Conservation (phyloP, 805 yeast genomes). For the Lachancea nothofagi region DNA sequence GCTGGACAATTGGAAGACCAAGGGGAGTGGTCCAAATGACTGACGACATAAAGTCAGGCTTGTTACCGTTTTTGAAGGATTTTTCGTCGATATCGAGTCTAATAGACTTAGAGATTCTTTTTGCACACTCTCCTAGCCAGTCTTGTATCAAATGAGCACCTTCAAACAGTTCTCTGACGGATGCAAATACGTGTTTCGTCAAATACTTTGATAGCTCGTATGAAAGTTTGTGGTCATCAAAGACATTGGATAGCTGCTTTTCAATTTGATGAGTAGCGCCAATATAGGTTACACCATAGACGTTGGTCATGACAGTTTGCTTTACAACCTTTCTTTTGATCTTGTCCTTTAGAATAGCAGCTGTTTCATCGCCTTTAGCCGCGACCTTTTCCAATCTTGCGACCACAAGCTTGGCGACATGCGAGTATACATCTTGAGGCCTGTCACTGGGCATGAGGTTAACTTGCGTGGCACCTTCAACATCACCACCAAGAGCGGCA, state of each 20-base stretch:
- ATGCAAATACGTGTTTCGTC: constrained; percentile 70
- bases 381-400: constrained; percentile 50
- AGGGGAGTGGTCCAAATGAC: constrained; percentile 98
- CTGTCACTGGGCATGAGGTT: constrained; percentile 63
- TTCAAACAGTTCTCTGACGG: constrained; percentile 77
- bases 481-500: constrained; percentile 82
- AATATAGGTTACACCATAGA: constrained; percentile 90
- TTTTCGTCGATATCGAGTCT: constrained; percentile 56
- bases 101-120: constrained; percentile 69
- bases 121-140: constrained; percentile 89
- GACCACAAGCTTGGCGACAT: constrained; percentile 61
- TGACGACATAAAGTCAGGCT: constrained; percentile 68
- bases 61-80: constrained; percentile 38
- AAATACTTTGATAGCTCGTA: constrained; percentile 56
- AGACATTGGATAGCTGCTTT: constrained; percentile 62
- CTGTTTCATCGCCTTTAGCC: constrained; percentile 48
- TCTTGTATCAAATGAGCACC: constrained; percentile 96
- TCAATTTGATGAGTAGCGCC: constrained; percentile 90
- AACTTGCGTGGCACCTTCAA: constrained; percentile 77
- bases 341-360: constrained; percentile 47
- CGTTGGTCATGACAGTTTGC: constrained; percentile 97
- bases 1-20: constrained; percentile 95
- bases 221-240: constrained; percentile 43
- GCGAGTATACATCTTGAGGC: constrained; percentile 73
- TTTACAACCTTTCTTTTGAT: constrained; percentile 85